These are phyloP conservation scores for Penicillium pancosmium DNA, from an alignment of 495 filamentous ascomycete species.

Conservation along the genomic window DNA sequence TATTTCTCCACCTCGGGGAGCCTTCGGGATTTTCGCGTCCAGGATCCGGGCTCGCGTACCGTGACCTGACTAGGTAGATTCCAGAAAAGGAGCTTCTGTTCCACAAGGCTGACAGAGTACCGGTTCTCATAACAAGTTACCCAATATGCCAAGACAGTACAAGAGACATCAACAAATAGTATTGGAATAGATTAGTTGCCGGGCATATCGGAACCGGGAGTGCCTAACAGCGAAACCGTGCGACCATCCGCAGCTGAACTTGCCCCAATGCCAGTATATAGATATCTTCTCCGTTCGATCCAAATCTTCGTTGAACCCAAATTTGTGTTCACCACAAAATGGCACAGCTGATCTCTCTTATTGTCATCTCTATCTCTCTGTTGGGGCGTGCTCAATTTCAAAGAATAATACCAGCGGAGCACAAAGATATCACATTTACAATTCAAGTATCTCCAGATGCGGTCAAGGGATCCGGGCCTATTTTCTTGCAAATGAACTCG, in stretches of 20 bases:
- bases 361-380: neutral
- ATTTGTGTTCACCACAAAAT: neutral
- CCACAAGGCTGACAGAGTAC: neutral
- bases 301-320: too few species aligned
- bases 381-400: slow-evolving; percentile 23
- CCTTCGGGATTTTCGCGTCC: too few species aligned
- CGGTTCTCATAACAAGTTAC: too few species aligned
- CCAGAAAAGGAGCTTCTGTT: neutral
- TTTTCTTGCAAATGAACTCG: slow-evolving; percentile 69
- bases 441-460: slow-evolving; percentile 37
- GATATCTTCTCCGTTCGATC: neutral
- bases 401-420: slow-evolving; percentile 27
- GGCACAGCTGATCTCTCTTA: neutral
- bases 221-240: neutral
- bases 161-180: neutral
- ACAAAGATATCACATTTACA: slow-evolving; percentile 35
- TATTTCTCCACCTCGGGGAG: too few species aligned
- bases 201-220: too few species aligned
- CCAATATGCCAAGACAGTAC: neutral
- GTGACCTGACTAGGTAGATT: too few species aligned
- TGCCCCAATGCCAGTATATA: neutral
- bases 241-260: neutral
- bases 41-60: too few species aligned
- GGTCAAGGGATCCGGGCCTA: slow-evolving; percentile 31
- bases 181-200: too few species aligned